Conservation (phyloP, 768 basidiomycete species). For the Nidularia sp. region DNA sequence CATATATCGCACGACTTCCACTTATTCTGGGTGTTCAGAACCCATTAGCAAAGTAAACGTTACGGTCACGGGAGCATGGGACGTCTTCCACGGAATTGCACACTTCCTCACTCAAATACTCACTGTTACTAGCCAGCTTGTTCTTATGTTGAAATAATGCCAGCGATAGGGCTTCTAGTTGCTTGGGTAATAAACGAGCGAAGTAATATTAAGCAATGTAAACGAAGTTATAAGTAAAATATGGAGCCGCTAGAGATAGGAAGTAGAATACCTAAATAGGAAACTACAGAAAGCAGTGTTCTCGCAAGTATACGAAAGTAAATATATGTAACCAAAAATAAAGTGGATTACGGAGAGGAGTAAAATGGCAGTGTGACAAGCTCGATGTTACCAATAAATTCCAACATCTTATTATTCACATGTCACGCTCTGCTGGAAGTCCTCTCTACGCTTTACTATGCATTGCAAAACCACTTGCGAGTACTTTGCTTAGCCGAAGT, state of each 20-base stretch:
- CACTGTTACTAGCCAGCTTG: constrained; percentile 19
- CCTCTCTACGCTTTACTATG: constrained; percentile 29
- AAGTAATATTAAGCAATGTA: too few species aligned
- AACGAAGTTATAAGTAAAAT: too few species aligned
- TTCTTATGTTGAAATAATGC: constrained; percentile 5
- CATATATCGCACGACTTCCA: not conserved
- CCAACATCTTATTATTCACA: constrained; percentile 14
- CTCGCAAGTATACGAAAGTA: too few species aligned
- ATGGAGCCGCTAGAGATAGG: too few species aligned
- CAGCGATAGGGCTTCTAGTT: too few species aligned
- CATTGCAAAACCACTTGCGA: constrained; percentile 22
- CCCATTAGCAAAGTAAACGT: constrained; percentile 11
- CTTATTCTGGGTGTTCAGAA: constrained; percentile 9
- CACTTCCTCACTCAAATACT: constrained; percentile 14
- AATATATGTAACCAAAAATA: too few species aligned
- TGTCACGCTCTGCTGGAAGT: constrained; percentile 24
- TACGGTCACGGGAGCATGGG: constrained; percentile 17
- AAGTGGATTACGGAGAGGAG: too few species aligned
- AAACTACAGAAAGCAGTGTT: too few species aligned
- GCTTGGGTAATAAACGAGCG: too few species aligned
- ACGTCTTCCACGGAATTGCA: constrained; percentile 17
- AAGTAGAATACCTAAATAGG: too few species aligned
- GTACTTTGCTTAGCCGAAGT: constrained; percentile 7
- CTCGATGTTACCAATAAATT: too few species aligned
- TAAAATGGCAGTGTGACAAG: too few species aligned